Evolutionary conservation across 306 rosid genomes (phyloP), one percentile per base, ranked within the genome.

Genomic region (Citrullus mucosospermus): DNA sequence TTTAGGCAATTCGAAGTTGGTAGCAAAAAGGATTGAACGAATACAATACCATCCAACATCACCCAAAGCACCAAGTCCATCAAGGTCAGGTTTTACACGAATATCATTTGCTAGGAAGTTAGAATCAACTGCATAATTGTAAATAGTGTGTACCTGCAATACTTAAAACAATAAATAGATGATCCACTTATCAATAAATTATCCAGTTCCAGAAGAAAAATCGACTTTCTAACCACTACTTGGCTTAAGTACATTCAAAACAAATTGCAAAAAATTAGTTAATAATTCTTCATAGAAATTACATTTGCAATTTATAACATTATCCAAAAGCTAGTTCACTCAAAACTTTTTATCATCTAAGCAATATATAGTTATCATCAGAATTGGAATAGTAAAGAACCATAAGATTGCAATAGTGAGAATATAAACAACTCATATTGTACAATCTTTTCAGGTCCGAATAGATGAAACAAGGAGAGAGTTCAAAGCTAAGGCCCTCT

Each of bases 11-110:
- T 88, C 85, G 66, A 67, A 88, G 84, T 80, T 36, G 46, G 70
- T 75, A 36, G 80, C 83, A 81, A 83, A 83, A 28, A 88, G 84
- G 76, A 88, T 73, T 43, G 82, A 83, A 68, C 91, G 82, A 43
- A 85, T 75, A 65, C 89, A 83, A 66, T 85, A 85, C 91, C 91
- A 88, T 14, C 89, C 89, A 4, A 63, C 56, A 65, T 85, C 91
- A 22, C 91, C 89, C 54, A 88, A 84, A 65, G 87, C 87, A 61
- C 89, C 91, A 43, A 72, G 85, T 17, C 61, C 80, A 16, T 88
- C 89, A 17, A 88, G 86, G 38, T 88, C 89, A 9, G 87, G 84
- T 78, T 81, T 83, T 44, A 85, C 81, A 0, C 91, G 87, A 58
- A 88, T 88, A 55, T 88, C 83, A 59, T 85, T 83, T 69, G 82